Evolutionary conservation across 1,139 yeast genomes (phyloP).

Genomic region (Geotrichum phurueaensis): DNA sequence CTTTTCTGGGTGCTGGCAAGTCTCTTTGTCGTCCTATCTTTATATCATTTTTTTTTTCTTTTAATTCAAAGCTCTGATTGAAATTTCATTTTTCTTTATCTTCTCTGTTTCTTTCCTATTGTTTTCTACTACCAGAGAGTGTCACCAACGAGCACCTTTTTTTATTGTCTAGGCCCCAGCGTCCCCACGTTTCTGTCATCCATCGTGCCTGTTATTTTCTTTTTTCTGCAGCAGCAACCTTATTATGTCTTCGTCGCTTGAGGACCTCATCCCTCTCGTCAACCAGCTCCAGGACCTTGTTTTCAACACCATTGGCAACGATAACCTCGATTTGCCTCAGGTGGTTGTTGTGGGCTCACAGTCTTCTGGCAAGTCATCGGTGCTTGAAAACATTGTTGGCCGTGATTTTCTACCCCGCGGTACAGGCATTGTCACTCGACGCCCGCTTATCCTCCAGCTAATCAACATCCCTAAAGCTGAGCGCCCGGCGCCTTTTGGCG

Average conservation of each 20-base stretch:
- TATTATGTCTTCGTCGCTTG: constrained; percentile 33
- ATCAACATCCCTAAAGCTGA: constrained; percentile 40
- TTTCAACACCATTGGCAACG: constrained; percentile 45
- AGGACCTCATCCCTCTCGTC: constrained; percentile 74
- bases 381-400: constrained; percentile 75
- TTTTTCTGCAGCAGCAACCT: not conserved
- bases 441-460: constrained; percentile 67
- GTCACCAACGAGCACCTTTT: not conserved
- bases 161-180: not conserved
- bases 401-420: constrained; percentile 78
- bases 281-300: constrained; percentile 46
- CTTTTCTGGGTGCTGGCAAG: not conserved
- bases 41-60: no score
- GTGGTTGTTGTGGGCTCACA: constrained; percentile 83
- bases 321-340: constrained; percentile 72
- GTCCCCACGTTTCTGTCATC: not conserved
- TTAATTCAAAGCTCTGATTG: no score
- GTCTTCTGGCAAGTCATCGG: constrained; percentile 76
- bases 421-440: constrained; percentile 75
- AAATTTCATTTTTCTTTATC: not conserved
- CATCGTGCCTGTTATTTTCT: not conserved
- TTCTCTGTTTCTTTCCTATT: not conserved
- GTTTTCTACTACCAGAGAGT: not conserved
- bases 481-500: constrained; percentile 2
- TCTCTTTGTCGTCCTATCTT: not conserved